Base-by-base conservation (phyloP, 2,329 filamentous ascomycete genomes). In the Nemania serpens region DNA sequence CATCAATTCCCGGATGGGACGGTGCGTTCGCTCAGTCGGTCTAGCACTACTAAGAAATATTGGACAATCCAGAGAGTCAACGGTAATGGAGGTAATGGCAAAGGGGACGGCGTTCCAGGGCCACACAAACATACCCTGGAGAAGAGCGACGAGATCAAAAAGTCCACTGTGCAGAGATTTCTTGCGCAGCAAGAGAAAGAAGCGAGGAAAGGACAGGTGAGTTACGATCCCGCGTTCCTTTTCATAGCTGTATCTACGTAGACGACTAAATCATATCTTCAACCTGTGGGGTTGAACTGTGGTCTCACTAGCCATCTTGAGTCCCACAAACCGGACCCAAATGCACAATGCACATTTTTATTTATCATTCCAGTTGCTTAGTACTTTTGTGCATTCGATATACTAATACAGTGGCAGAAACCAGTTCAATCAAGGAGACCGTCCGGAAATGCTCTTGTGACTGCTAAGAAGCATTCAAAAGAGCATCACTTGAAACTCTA, bases 51-150 rank as follows among this genome's bases (percentile, higher is more conserved):
- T 1, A 81, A 83, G 66, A 82, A 82, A 66, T 88, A 87, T 71
- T 93, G 90, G 78, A 91, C 89, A 0, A 88, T 93, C 48, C 89
- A 93, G 70, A 81, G 90, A 41, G 89, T 93, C 6, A 91, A 93
- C 75, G 89, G 89, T 0, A 91, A 90, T 69, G 88, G 88, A 1
- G 87, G 84, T 0, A 91, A 91, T 70, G 89, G 88, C 2, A 90
- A 90, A 73, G 84, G 84, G 7, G 88, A 91, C 66, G 88, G 87
- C 6, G 82, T 89, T 46, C 82, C 85, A 18, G 88, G 89, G 9
- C 86, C 87, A n/a, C 91, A 94, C 73, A 88, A 88, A 68, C 91
- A 93, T 74, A 84, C 83, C 0, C 75, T 94, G 7, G 85, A 85
- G 56, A 88, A 88, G 68, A 93, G 89, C 69, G 91, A 93, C 71